Evolutionary conservation across 768 basidiomycete genomes (phyloP), one percentile per base, ranked within the genome.

Genomic region (Neoboletus brunneissimus): DNA sequence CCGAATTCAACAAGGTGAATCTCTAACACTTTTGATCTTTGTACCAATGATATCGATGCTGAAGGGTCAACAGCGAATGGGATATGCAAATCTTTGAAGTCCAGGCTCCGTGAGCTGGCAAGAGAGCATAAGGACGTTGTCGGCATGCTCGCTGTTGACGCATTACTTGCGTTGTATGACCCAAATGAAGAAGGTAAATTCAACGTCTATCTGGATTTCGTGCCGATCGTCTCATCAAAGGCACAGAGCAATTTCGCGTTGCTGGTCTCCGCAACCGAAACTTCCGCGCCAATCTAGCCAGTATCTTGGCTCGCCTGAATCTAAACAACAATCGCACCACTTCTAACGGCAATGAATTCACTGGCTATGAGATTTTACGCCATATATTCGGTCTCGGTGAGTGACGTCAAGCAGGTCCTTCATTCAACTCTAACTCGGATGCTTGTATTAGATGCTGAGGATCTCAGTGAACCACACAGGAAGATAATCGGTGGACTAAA

Each of bases 41-140:
- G 3, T 35, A 37, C 1, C 5, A 4, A 46, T 43, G 42, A 16
- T 43, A 23, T 23, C 15, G 15, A 43, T 15, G 15, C 15, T 16
- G 42, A 15, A 12, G 13, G 22, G 34, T 43, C 15, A 5, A 23
- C 15, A 61, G 60, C 46, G 22, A 40, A 3, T 32, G 1, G 0
- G 4, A 35, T 29, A 1, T 60, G 58, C 16, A 3, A 9, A 2
- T 12, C 4, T 16, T 53, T 57, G 38, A 59, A 47, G 34, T 40
- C 49, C 3, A 59, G 59, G 29, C 35, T 64, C 6, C 43, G 53
- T 25, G 18, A 57, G 27, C n/a, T 64, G 9, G 60, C 55, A 2
- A 12, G 11, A 37, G 55, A 25, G 34, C 34, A 7, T 4, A 13
- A 25, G 29, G 22, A 29, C 5, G 7, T 53, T 9, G 43, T 47